Base-by-base conservation (phyloP, 1,284 basidiomycete species). In the Athelia psychrophila region DNA sequence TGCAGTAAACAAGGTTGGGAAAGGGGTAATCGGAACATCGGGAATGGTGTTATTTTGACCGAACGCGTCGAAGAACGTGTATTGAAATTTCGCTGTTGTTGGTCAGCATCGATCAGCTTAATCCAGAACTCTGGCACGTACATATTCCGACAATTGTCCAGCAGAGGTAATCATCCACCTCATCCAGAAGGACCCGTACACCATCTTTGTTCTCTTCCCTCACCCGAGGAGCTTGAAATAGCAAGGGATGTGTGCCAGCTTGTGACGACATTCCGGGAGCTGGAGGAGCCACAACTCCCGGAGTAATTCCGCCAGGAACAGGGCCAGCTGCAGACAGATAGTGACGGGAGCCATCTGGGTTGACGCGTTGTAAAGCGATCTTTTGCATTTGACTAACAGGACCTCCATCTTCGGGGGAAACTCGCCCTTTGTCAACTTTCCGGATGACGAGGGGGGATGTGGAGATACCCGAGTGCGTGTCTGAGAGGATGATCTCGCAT, bases 321-420 rank as follows among this genome's bases (percentile, higher is more conserved):
- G 88, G 88, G 5, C 88, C 88, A n/a, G 87, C 83, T 15, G 91
- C 91, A 48, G 89, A 90, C 48, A 92, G 70, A 65, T 92, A 92
- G 67, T 90, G 88, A 61, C 88, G 78, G 23, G 86, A 81, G 24
- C 88, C 88, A 66, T 92, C 89, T 49, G 83, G 75, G 60, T 90
- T 90, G 49, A 92, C 80, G 50, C 92, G 80, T 64, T 95, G 90
- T 45, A 98, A 75, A 0, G 93, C 95, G 54, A 98, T 89, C 71
- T 96, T 94, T 72, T 98, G 95, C 84, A 98, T 91, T 67, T 97
- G 95, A 62, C 92, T 95, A 51, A 98, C 91, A 20, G 94, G 94
- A 2, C 93, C 92, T 19, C 88, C 91, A 67, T 93, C 89, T 57
- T 91, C 89, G 22, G 80, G 74, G 9, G 86, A 85, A 47, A 92